phyloP scores from a whole-genome alignment of 352 stramenopile genomes.

The Salisapilia sapeloensis region DNA sequence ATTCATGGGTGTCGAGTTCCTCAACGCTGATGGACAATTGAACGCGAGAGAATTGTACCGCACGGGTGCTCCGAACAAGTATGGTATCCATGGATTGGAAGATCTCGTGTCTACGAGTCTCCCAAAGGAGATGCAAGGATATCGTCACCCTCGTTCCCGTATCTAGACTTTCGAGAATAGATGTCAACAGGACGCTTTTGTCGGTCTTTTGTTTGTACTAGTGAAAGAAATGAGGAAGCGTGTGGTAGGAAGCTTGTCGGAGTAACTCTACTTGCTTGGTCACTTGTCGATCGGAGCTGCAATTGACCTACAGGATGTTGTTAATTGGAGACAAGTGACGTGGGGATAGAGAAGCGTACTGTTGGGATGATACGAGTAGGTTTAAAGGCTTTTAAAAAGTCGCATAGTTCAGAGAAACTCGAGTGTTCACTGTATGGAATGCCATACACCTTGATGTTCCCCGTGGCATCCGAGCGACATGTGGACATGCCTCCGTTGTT shows the following conservation, averaged over 20 bases:
- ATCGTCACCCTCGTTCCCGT: conserved; percentile 76
- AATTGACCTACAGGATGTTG: conserved; percentile 39
- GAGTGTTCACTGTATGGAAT: conserved; percentile 96
- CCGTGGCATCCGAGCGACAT: conserved; percentile 60
- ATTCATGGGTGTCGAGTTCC: conserved; percentile 80
- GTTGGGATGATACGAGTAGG: conserved; percentile 86
- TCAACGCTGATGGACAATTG: conserved; percentile 74
- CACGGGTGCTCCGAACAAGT: conserved; percentile 82
- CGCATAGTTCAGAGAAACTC: conserved; percentile 88
- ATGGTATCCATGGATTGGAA: conserved; percentile 81
- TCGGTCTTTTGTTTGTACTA: conserved; percentile 2
- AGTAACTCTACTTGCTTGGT: conserved; percentile 57
- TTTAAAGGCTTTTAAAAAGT: conserved; percentile 81
- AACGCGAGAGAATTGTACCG: conserved; percentile 79
- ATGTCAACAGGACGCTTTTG: conserved; percentile 2
- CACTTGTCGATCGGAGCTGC: conserved; percentile 29
- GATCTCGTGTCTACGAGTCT: conserved; percentile 83
- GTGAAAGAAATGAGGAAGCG: conserved; percentile 33
- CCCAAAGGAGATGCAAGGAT: conserved; percentile 73
- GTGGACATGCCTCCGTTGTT: conserved; percentile 31
- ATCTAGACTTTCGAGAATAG: conserved; percentile 20
- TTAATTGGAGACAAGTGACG: neutral
- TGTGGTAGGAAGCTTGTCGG: conserved; percentile 42
- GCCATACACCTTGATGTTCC: conserved; percentile 83
- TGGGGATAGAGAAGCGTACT: conserved; percentile 17